Conservation (phyloP, 768 basidiomycete genomes). For the Hygrocybe punicea region DNA sequence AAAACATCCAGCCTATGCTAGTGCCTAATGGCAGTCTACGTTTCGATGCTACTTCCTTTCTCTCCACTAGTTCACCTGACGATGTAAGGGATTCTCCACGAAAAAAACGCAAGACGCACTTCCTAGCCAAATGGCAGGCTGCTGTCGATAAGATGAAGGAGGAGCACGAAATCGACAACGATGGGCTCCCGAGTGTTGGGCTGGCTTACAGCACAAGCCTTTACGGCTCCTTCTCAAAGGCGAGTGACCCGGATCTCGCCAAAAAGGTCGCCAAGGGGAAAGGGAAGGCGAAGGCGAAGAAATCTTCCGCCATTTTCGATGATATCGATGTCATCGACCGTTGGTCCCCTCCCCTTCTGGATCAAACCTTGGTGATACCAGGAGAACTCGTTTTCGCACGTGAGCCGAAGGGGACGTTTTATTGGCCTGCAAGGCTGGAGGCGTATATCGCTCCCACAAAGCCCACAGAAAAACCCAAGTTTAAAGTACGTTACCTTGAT, state of each 20-base stretch:
- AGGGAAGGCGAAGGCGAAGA: slow-evolving; percentile 22
- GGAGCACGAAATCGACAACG: slow-evolving; percentile 39
- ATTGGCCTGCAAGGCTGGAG: slow-evolving; percentile 69
- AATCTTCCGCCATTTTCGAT: slow-evolving; percentile 10
- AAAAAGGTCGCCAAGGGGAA: slow-evolving; percentile 1
- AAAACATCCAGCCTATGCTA: slow-evolving; percentile 5
- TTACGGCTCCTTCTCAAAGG: slow-evolving; percentile 8
- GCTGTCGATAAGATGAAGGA: slow-evolving; percentile 50
- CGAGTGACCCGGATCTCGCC: neutral
- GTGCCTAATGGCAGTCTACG: slow-evolving; percentile 35
- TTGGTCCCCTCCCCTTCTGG: slow-evolving; percentile 45
- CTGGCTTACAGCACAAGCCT: slow-evolving; percentile 18
- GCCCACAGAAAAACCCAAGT: slow-evolving; percentile 36
- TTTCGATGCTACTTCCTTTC: slow-evolving; percentile 43
- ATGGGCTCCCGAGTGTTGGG: slow-evolving; percentile 47
- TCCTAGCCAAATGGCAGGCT: slow-evolving; percentile 43
- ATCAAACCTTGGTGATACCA: slow-evolving; percentile 54
- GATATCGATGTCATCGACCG: slow-evolving; percentile 12
- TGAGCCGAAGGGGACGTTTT: slow-evolving; percentile 35
- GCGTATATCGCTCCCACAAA: slow-evolving; percentile 46
- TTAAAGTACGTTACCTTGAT: slow-evolving; percentile 60
- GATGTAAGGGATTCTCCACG: slow-evolving; percentile 34
- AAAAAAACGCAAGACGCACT: slow-evolving; percentile 44
- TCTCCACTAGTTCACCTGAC: slow-evolving; percentile 4
- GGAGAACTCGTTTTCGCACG: slow-evolving; percentile 64